phyloP scores from a whole-genome alignment of 169 alveolate species.

The Condylostoma magnum region DNA sequence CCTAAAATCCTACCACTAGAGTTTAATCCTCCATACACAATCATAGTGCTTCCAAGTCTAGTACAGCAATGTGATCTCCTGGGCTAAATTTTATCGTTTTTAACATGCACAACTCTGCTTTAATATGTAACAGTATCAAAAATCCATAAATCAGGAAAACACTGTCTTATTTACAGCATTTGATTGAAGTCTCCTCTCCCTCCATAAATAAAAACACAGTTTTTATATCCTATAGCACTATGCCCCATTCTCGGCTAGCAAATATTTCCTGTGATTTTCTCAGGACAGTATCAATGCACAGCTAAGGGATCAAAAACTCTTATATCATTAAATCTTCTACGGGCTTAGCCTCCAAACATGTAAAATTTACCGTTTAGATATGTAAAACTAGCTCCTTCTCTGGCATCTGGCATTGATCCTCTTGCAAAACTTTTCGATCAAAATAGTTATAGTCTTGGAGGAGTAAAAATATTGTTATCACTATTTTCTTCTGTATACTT shows the following conservation, averaged over 20 bases:
- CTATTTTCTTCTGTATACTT: too few relatives aligned
- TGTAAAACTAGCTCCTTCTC: conserved; percentile 2
- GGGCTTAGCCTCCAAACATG: conserved; percentile 11
- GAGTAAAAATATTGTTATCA: too few relatives aligned
- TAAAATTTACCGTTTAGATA: background rate
- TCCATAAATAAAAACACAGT: conserved; percentile 25
- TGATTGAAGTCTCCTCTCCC: conserved; percentile 15
- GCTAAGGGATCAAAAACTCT: background rate
- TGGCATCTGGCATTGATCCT: conserved; percentile 16
- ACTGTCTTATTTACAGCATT: background rate
- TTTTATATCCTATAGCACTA: background rate
- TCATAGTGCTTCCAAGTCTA: background rate
- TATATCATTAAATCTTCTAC: background rate
- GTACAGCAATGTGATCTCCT: conserved; percentile 5
- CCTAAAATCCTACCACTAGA: background rate
- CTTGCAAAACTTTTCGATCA: too few relatives aligned
- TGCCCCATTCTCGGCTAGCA: conserved; percentile 9
- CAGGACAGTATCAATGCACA: background rate
- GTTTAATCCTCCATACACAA: conserved; percentile 21
- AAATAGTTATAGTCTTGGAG: too few relatives aligned
- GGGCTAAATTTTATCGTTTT: background rate
- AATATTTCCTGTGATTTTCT: too few relatives aligned
- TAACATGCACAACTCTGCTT: background rate
- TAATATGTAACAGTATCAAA: background rate
- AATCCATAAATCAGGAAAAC: background rate